Conservation (phyloP, 176 grass and related monocot species). For the Eleusine coracana region DNA sequence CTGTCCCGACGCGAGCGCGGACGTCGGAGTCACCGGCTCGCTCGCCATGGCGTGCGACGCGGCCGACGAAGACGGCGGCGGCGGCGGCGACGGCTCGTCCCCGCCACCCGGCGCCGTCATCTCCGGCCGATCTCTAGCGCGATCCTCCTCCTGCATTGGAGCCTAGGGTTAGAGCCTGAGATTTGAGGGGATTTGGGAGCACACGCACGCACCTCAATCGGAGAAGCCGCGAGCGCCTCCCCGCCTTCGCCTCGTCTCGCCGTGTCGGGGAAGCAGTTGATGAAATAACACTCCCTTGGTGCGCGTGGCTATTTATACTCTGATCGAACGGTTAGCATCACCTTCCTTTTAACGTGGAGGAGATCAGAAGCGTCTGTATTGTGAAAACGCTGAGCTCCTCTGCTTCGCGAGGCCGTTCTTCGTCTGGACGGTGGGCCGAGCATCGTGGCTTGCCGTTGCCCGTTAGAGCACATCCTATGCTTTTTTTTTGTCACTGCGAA, state of each 20-base stretch:
- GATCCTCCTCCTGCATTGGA: slow-evolving; percentile 36
- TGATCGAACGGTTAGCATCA: slow-evolving; percentile 40
- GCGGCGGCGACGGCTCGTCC: slow-evolving; percentile 30
- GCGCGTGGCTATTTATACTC: slow-evolving; percentile 39
- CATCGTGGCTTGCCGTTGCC: slow-evolving; percentile 29
- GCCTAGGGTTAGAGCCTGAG: slow-evolving; percentile 25
- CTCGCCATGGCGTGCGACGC: not conserved
- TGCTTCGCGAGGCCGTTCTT: not conserved
- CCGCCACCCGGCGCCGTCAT: slow-evolving; percentile 45
- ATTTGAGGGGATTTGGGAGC: not conserved
- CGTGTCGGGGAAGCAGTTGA: slow-evolving; percentile 14
- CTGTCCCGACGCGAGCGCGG: slow-evolving; percentile 26
- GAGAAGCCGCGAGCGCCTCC: slow-evolving; percentile 31
- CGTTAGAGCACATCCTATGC: not conserved
- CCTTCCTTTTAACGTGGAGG: not conserved
- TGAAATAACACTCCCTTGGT: slow-evolving; percentile 35
- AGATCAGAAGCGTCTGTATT: slow-evolving; percentile 1
- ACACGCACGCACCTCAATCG: slow-evolving; percentile 28
- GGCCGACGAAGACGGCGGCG: slow-evolving; percentile 3
- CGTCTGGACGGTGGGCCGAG: slow-evolving; percentile 26
- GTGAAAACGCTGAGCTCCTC: not conserved
- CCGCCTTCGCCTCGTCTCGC: slow-evolving; percentile 41
- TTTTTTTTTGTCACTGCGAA: not conserved
- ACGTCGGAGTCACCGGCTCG: slow-evolving; percentile 32
- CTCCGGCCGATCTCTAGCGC: slow-evolving; percentile 19